Conservation (phyloP, 1,139 yeast species). For the Hanseniaspora sp. region DNA sequence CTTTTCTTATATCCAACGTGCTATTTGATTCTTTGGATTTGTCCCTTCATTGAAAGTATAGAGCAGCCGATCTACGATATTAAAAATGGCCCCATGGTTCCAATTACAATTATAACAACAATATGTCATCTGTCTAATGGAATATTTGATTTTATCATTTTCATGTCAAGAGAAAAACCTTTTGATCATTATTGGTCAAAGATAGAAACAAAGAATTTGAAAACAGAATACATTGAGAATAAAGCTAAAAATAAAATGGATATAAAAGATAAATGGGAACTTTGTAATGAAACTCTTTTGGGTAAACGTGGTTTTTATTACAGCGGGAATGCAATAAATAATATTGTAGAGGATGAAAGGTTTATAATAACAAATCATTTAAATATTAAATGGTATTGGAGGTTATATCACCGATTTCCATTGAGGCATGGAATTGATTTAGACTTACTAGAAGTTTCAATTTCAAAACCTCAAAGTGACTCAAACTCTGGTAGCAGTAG, state of each 20-base stretch:
- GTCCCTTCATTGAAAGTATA: conserved; percentile 64
- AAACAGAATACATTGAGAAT: conserved; percentile 19
- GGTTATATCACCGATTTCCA: conserved; percentile 25
- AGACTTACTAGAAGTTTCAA: conserved; percentile 20
- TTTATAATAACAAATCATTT: conserved; percentile 23
- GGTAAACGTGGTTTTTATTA: conserved; percentile 29
- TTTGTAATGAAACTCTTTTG: conserved; percentile 18
- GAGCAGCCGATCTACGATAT: conserved; percentile 46
- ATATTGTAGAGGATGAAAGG: conserved; percentile 26
- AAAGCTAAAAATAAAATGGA: neutral
- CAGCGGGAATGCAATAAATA: conserved; percentile 23
- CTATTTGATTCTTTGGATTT: conserved; percentile 66
- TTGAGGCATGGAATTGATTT: conserved; percentile 28
- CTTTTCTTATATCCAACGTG: conserved; percentile 79
- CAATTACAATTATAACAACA: conserved; percentile 59
- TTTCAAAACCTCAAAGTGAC: neutral
- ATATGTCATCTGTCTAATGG: conserved; percentile 76
- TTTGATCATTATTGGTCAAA: conserved; percentile 39
- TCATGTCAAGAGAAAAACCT: conserved; percentile 66
- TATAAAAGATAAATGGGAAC: neutral
- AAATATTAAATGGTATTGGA: conserved; percentile 25
- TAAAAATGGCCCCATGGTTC: conserved; percentile 42
- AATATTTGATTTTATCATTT: conserved; percentile 63
- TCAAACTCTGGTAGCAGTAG: neutral
- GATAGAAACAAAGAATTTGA: conserved; percentile 22